Evolutionary conservation across 495 filamentous ascomycete genomes (phyloP).

Genomic region (Neurospora pannonica): DNA sequence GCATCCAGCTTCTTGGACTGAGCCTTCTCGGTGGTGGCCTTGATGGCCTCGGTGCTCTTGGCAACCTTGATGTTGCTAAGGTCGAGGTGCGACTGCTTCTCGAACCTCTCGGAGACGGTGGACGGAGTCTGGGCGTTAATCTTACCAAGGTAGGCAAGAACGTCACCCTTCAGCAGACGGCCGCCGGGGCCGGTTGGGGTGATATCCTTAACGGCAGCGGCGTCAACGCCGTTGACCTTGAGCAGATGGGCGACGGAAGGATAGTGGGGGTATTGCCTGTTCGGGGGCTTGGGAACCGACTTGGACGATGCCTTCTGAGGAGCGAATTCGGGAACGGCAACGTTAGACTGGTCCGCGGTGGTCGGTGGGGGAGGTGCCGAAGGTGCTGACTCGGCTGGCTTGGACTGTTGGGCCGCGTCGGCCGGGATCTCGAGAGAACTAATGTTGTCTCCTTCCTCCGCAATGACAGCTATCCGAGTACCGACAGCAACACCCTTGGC

Average conservation of each 20-base stretch:
- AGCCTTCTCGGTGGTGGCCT: constrained; percentile 27
- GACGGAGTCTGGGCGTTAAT: constrained; percentile 60
- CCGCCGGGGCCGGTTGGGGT: constrained; percentile 80
- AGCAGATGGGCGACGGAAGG: constrained; percentile 80
- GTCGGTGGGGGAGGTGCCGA: constrained; percentile 15
- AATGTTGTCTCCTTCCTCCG: constrained; percentile 67
- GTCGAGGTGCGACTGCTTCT: constrained; percentile 73
- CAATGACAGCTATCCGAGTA: constrained; percentile 63
- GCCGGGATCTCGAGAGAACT: constrained; percentile 56
- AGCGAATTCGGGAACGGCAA: constrained; percentile 12
- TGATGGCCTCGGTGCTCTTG: constrained; percentile 47
- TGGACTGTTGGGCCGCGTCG: constrained; percentile 36
- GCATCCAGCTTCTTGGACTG: constrained; percentile 15
- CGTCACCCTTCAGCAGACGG: constrained; percentile 88
- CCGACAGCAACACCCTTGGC: constrained; percentile 64
- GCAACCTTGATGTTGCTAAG: constrained; percentile 86
- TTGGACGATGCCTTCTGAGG: constrained; percentile 30
- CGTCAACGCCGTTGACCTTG: constrained; percentile 61
- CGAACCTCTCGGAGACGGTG: constrained; percentile 57
- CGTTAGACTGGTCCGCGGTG: constrained; percentile 5
- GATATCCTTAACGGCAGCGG: constrained; percentile 67
- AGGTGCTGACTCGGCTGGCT: constrained; percentile 16
- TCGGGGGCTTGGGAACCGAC: constrained; percentile 40
- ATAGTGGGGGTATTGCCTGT: constrained; percentile 69
- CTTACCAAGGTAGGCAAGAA: constrained; percentile 77